Evolutionary conservation across 31 red algal genomes (phyloP).

Genomic region (Odonthalia washingtoniensis): DNA sequence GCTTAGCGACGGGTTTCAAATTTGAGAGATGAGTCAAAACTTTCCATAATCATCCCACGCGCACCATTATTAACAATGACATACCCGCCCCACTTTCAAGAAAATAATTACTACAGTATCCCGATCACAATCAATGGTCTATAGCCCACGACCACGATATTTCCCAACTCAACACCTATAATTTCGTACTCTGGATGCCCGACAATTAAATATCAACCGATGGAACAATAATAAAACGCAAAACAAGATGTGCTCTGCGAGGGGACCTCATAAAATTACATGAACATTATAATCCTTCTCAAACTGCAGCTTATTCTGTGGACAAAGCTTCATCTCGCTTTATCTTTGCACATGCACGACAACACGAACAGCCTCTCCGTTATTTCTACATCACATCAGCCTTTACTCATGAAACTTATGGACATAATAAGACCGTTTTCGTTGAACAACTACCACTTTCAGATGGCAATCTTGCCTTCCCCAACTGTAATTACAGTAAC

Average conservation of each 20-base stretch:
- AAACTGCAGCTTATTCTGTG: conserved; percentile 13
- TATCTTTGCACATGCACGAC: background rate
- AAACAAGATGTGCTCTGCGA: conserved; percentile 32
- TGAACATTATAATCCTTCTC: conserved; percentile 8
- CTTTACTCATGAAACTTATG: conserved; percentile 23
- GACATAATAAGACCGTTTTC: conserved; percentile 9
- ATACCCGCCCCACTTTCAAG: background rate
- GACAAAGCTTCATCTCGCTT: conserved; percentile 9
- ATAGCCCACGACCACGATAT: background rate
- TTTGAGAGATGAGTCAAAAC: no score
- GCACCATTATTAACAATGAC: background rate
- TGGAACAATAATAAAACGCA: background rate
- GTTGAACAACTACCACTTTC: conserved; percentile 19
- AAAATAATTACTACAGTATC: background rate
- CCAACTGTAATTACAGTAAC: background rate
- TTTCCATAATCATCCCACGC: background rate
- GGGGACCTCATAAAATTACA: conserved; percentile 38
- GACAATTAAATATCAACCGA: background rate
- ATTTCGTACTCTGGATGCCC: background rate
- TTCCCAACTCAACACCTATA: background rate
- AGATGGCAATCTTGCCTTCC: conserved; percentile 6
- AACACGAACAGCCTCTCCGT: conserved; percentile 9
- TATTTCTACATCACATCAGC: conserved; percentile 38
- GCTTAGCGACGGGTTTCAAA: no score
- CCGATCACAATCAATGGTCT: background rate